These are phyloP conservation scores for Plasmodium blacklocki DNA, from an alignment of 169 alveolate genomes.

Conservation along the genomic window DNA sequence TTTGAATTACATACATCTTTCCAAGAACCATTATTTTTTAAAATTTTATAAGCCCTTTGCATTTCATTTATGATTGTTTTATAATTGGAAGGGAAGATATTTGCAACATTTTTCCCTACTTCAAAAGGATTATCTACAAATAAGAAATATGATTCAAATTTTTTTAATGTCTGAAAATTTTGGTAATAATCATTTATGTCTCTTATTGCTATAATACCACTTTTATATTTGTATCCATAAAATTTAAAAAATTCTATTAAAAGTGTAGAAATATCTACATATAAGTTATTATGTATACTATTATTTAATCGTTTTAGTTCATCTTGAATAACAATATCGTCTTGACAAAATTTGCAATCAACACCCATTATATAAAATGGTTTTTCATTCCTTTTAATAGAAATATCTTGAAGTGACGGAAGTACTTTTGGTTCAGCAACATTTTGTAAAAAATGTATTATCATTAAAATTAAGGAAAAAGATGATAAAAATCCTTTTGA, in stretches of 20 bases:
- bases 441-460: slow-evolving; percentile 86
- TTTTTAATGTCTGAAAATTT: slow-evolving; percentile 45
- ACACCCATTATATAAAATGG: slow-evolving; percentile 85
- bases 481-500: slow-evolving; percentile 87
- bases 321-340: slow-evolving; percentile 74
- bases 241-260: slow-evolving; percentile 70
- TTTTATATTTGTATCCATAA: slow-evolving; percentile 76
- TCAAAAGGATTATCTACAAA: slow-evolving; percentile 89
- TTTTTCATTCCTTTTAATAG: slow-evolving; percentile 81
- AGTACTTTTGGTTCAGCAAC: slow-evolving; percentile 83
- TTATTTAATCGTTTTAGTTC: slow-evolving; percentile 73
- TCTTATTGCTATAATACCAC: slow-evolving; percentile 76
- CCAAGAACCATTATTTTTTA: slow-evolving; percentile 75
- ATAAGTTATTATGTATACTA: background rate
- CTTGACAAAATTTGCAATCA: slow-evolving; percentile 83
- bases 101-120: slow-evolving; percentile 87
- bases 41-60: slow-evolving; percentile 72
- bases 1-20: slow-evolving; percentile 51
- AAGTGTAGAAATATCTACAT: slow-evolving; percentile 45
- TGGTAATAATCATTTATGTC: slow-evolving; percentile 78
- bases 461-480: slow-evolving; percentile 86
- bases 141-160: slow-evolving; percentile 52
- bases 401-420: slow-evolving; percentile 87
- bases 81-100: slow-evolving; percentile 76
- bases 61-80: slow-evolving; percentile 70